Conservation (phyloP, 129 eudicot species). For the Rutidosis leptorrhynchoides region DNA sequence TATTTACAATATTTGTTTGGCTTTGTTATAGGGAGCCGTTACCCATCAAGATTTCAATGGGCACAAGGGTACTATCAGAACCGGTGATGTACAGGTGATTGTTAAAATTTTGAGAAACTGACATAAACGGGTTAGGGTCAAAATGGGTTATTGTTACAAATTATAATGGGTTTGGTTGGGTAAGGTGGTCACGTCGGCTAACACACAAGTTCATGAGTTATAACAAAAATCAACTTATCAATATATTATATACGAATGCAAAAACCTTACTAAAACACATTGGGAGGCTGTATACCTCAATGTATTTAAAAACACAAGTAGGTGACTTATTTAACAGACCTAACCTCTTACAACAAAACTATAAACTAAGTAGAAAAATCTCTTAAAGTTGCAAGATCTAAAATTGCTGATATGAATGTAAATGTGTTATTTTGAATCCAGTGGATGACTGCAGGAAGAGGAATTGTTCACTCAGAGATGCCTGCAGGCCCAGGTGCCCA, state of each 20-base stretch:
- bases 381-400: neutral
- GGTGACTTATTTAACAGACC: too few relatives aligned
- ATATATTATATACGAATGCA: too few relatives aligned
- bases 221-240: too few relatives aligned
- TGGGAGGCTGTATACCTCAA: too few relatives aligned
- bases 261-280: too few relatives aligned
- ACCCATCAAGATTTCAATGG: slow-evolving; percentile 95
- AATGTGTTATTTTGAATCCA: slow-evolving; percentile 31
- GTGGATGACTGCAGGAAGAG: slow-evolving; percentile 99
- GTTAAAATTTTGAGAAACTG: neutral
- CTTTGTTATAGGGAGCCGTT: slow-evolving; percentile 57
- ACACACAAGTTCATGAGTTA: too few relatives aligned
- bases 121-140: neutral
- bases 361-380: too few relatives aligned
- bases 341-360: too few relatives aligned
- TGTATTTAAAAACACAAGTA: too few relatives aligned
- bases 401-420: slow-evolving; percentile 1
- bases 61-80: slow-evolving; percentile 73
- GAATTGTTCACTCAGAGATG: slow-evolving; percentile 95
- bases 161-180: too few relatives aligned
- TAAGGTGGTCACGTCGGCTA: too few relatives aligned
- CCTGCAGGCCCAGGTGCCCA: slow-evolving; percentile 80
- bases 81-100: slow-evolving; percentile 90
- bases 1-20: slow-evolving; percentile 8
- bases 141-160: neutral